Conservation (phyloP, 164 flowering plant genomes). For the Cinnamomum micranthum region DNA sequence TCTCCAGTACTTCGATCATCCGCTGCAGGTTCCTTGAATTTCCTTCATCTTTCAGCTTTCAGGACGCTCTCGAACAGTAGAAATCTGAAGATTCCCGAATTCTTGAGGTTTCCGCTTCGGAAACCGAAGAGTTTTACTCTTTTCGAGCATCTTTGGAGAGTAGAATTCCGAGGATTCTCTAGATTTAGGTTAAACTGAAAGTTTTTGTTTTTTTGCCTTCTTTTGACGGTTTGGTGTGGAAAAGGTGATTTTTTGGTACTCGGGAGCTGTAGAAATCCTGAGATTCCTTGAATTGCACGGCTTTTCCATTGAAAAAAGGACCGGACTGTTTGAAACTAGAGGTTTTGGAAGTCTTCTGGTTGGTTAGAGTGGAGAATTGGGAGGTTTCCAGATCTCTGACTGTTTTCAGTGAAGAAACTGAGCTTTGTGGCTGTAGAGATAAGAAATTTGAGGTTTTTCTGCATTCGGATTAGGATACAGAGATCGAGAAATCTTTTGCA, state of each 20-base stretch:
- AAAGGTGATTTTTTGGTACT: background rate
- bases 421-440: background rate
- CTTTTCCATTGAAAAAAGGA: background rate
- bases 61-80: background rate
- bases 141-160: background rate
- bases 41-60: background rate
- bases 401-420: background rate
- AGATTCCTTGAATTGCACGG: background rate
- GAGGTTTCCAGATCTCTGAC: background rate
- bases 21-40: background rate
- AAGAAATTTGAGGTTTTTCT: background rate
- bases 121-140: background rate
- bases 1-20: background rate
- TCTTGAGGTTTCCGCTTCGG: background rate
- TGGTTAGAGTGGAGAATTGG: background rate
- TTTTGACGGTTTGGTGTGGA: background rate
- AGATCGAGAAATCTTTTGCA: background rate
- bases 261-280: background rate
- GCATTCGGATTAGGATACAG: background rate
- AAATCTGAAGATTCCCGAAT: background rate
- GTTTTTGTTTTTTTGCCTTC: background rate
- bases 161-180: background rate
- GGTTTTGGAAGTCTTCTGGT: background rate
- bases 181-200: background rate
- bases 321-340: background rate